These are phyloP conservation scores for Salix exigua DNA, from an alignment of 345 rosid genomes.

Conservation along the genomic window DNA sequence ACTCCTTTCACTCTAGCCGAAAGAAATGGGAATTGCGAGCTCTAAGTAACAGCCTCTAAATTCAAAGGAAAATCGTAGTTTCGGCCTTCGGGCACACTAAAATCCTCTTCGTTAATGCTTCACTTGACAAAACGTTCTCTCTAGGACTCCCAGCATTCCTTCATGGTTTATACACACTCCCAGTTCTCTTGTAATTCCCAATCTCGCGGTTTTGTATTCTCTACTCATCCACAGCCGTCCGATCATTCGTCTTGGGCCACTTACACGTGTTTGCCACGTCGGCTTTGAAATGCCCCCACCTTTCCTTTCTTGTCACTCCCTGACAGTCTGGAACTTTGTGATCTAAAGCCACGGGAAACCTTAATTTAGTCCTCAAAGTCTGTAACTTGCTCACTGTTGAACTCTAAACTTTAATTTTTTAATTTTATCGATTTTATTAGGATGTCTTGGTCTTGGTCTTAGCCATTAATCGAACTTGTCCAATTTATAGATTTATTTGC, in stretches of 20 bases:
- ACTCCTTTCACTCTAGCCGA: too few relatives aligned
- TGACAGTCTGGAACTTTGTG: neutral
- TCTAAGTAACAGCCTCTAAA: neutral
- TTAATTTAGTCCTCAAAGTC: too few relatives aligned
- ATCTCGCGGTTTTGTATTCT: conserved; percentile 13
- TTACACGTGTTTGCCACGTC: conserved; percentile 32
- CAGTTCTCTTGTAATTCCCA: conserved; percentile 19
- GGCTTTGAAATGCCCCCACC: neutral
- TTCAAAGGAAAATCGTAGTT: neutral
- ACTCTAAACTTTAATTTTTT: too few relatives aligned
- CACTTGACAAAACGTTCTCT: conserved; percentile 22
- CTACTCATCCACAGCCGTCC: conserved; percentile 19
- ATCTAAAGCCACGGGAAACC: too few relatives aligned
- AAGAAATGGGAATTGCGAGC: neutral
- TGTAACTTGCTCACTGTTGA: too few relatives aligned
- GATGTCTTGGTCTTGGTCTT: too few relatives aligned
- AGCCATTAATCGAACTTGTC: too few relatives aligned
- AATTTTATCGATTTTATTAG: too few relatives aligned
- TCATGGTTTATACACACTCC: neutral
- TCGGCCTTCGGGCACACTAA: neutral
- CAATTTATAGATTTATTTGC: too few relatives aligned
- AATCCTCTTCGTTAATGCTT: conserved; percentile 28
- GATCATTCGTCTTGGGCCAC: conserved; percentile 12
- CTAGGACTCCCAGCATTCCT: neutral
- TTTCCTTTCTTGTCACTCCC: neutral